phyloP scores from a whole-genome alignment of 495 filamentous ascomycete species.

The Penicillium psychrofluorescens region DNA sequence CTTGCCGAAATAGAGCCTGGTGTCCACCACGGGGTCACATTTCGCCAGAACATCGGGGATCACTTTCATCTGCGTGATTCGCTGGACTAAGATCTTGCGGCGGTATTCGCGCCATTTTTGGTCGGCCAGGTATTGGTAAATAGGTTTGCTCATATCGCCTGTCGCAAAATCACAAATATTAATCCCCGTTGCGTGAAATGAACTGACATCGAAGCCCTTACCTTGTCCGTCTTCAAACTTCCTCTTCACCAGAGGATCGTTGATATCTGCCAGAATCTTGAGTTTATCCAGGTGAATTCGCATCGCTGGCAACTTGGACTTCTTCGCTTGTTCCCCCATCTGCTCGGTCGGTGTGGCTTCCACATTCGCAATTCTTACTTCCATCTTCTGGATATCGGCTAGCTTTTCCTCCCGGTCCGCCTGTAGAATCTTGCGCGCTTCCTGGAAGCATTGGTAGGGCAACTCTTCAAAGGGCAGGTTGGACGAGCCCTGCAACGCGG shows the following conservation, averaged over 20 bases:
- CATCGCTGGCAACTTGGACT: conserved; percentile 63
- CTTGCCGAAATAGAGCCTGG: conserved; percentile 69
- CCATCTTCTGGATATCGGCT: conserved; percentile 50
- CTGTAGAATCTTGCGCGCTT: conserved; percentile 76
- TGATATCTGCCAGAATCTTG: conserved; percentile 89
- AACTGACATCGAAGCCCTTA: conserved; percentile 30
- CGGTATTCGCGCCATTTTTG: conserved; percentile 80
- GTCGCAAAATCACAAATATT: conserved; percentile 1
- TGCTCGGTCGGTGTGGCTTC: conserved; percentile 50
- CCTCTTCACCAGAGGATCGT: conserved; percentile 90
- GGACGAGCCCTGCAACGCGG: conserved; percentile 55
- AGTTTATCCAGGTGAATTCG: conserved; percentile 65
- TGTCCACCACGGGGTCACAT: conserved; percentile 71
- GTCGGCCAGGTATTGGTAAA: conserved; percentile 88
- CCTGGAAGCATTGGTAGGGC: conserved; percentile 96
- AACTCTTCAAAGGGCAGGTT: conserved; percentile 85
- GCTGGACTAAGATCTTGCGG: conserved; percentile 69
- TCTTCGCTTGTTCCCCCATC: conserved; percentile 55
- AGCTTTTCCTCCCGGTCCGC: conserved; percentile 80
- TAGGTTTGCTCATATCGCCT: conserved; percentile 95
- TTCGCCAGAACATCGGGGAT: conserved; percentile 88
- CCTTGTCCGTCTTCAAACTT: conserved; percentile 89
- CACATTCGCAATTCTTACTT: conserved; percentile 51
- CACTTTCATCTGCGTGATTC: conserved; percentile 80
- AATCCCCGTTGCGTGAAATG: neutral